Base-by-base conservation (phyloP, 1,139 yeast species). In the Blastobotrys indianensis region DNA sequence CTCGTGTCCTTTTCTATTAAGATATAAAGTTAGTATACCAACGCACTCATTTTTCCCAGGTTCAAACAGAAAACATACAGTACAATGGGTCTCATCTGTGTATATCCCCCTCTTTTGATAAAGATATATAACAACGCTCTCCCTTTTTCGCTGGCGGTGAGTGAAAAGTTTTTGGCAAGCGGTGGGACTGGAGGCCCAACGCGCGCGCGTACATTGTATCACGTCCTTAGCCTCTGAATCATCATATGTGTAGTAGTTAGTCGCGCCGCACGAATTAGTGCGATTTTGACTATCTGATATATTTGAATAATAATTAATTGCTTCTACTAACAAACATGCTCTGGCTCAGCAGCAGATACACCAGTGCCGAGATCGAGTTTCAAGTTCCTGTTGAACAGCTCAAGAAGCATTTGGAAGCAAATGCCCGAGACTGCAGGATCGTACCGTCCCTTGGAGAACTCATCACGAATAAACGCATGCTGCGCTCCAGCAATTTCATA, bases 381-480 rank as follows among this genome's bases (percentile, higher is more conserved):
- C 66, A 85, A 72, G 53, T 73, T 75, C 54, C 94, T 72, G 64
- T 81, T 76, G 67, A 85, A 85, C 59, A 84, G 70, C 57, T 85
- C 94, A 45, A 74, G 70, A 55, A 84, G 62, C 75, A 85, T 80
- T 29, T 77, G 83, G 60, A 79, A 68, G 60, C 94, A 82, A 41
- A 78, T 70, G 52, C 75, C 72, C 34, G 94, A 83, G 47, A 81
- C 75, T 6, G 88, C 86, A 9, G 88, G 80, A 60, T 85, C 94
- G 59, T 78, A 85, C 55, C 94, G 72, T 4, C 87, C 94, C 66
- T 84, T 85, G 55, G 86, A 80, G 55, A 70, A 66, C 58, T 84
- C 94, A 61, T 85, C 94, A 53, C 94, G 72, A 44, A 85, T 80
- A 59, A 84, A 85, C 0, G 94, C 94, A 56, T 85, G 94, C 63